Evolutionary conservation across 306 rosid genomes (phyloP).

Genomic region (Dalbergia cochinchinensis): DNA sequence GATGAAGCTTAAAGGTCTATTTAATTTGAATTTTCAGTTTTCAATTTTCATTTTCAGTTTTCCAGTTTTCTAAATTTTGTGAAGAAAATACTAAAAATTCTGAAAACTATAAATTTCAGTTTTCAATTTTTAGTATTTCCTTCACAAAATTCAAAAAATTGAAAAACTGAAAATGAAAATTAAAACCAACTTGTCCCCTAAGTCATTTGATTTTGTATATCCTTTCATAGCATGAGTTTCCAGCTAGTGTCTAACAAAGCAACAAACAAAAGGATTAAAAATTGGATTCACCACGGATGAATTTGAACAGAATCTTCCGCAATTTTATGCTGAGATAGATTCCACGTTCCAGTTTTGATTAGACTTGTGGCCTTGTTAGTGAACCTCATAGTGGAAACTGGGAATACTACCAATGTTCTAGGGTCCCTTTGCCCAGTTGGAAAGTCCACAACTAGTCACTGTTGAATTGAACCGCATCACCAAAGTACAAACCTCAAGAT

Average conservation of each 20-base stretch:
- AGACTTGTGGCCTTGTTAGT: background rate
- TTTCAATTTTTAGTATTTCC: no score
- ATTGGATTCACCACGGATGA: conserved; percentile 8
- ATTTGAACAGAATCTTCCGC: background rate
- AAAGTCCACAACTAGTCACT: conserved; percentile 8
- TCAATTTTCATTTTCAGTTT: no score
- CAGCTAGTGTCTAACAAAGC: background rate
- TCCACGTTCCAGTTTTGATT: conserved; percentile 7
- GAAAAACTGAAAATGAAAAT: no score
- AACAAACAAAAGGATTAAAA: background rate
- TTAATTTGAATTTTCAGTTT: no score
- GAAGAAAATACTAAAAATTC: no score
- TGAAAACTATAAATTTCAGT: no score
- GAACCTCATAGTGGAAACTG: background rate
- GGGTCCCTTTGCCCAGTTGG: conserved; percentile 39
- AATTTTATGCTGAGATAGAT: background rate
- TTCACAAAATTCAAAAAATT: no score
- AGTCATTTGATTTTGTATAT: no score
- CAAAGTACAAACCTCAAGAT: conserved; percentile 32
- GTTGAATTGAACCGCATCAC: conserved; percentile 14
- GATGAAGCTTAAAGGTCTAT: no score
- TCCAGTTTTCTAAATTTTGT: no score
- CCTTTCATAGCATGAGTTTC: background rate
- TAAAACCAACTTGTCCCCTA: no score
- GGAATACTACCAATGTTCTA: background rate